Base-by-base conservation (phyloP, 805 yeast species). In the Candida jianshihensis region DNA sequence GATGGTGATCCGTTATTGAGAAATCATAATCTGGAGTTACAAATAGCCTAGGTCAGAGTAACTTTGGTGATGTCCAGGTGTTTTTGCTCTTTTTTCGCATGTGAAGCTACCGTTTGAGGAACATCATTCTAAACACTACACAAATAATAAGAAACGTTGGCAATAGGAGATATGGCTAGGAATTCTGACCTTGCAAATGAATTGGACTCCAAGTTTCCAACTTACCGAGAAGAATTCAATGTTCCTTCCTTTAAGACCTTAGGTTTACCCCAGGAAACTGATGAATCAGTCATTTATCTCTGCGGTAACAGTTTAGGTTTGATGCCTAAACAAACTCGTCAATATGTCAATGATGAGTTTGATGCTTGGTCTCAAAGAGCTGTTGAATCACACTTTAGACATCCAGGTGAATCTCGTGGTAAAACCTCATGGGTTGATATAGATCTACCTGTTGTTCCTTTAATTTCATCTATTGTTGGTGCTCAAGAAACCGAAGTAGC, bases 291-390 rank as follows among this genome's bases (percentile, higher is more conserved):
- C 11, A 64, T 71, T 17, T 90, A 89, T 54, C 64, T 89, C 32
- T 87, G 96, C 60, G 97, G 97, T 3, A 90, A 89, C 63, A 86
- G 96, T n/a, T 72, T 89, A 6, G 97, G 97, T 0, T 61, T 89
- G 40, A 83, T 87, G 89, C 97, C 97, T 0, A 64, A 59, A 34
- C 53, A 64, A 7, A 78, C 89, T 0, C 63, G 73, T 24, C 43
- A 46, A 6, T 82, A 83, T 13, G 63, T 89, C 13, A 59, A 60
- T 33, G 68, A 64, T 28, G 97, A 89, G 57, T 62, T 89, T 33
- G 72, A 77, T 44, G 95, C 92, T 0, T 89, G 97, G 97, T 66
- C 75, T 21, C 65, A 57, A 19, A 63, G 88, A 24, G 97, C 79
- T 3, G 97, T 89, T 7, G 88, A 83, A 43, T 75, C 92, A 0